Conservation (phyloP, 1,139 yeast genomes). For the Hansenula lynferdii region DNA sequence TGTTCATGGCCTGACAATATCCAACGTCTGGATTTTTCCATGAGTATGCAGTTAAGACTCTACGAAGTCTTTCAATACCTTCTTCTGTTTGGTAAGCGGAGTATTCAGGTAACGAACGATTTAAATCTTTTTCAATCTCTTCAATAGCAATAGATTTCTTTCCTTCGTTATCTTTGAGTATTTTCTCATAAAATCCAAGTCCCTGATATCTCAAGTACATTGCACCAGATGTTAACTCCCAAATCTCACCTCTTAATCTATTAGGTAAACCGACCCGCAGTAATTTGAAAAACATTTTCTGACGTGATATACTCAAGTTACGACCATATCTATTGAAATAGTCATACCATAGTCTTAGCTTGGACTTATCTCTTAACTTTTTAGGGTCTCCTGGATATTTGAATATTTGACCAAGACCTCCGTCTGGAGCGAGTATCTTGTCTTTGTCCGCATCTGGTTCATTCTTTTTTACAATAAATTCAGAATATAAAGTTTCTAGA, state of each 20-base stretch:
- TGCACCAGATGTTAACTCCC: slow-evolving; percentile 93
- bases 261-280: slow-evolving; percentile 92
- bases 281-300: slow-evolving; percentile 74
- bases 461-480: slow-evolving; percentile 68
- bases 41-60: slow-evolving; percentile 89
- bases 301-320: slow-evolving; percentile 69
- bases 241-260: slow-evolving; percentile 86
- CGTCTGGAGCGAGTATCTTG: slow-evolving; percentile 54
- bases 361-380: slow-evolving; percentile 74
- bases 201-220: slow-evolving; percentile 67
- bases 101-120: slow-evolving; percentile 92
- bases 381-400: slow-evolving; percentile 89
- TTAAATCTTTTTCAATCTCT: slow-evolving; percentile 94
- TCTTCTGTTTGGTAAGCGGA: slow-evolving; percentile 86
- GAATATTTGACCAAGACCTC: slow-evolving; percentile 79
- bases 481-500: slow-evolving; percentile 75
- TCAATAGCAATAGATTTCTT: slow-evolving; percentile 81
- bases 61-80: slow-evolving; percentile 78
- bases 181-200: slow-evolving; percentile 50
- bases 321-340: slow-evolving; percentile 80
- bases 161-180: slow-evolving; percentile 57
- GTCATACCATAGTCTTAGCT: slow-evolving; percentile 92
- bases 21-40: slow-evolving; percentile 99
- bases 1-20: slow-evolving; percentile 99
- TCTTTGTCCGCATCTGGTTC: slow-evolving; percentile 36